A percentile compares a stretch with the other conserved stretches of the same genome.
phyloP scores from a whole-genome alignment of 805 yeast genomes.

The Clavispora carvajalis region DNA sequence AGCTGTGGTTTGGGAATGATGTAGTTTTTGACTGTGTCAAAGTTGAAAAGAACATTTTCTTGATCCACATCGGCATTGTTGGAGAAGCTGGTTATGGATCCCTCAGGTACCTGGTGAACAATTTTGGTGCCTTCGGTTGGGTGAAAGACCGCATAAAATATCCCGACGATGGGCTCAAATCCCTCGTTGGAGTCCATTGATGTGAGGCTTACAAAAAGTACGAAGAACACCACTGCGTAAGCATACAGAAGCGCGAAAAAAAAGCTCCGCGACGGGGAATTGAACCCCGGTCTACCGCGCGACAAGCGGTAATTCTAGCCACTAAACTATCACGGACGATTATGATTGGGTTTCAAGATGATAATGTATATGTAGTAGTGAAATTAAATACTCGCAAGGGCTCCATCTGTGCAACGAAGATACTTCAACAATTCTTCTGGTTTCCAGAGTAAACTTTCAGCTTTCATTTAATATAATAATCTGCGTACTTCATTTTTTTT shows the following conservation, averaged over 20 bases:
- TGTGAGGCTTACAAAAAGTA: neutral
- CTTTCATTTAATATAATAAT: no score
- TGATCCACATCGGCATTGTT: slow-evolving; percentile 4
- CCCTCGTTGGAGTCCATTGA: slow-evolving; percentile 45
- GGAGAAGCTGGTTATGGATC: slow-evolving; percentile 38
- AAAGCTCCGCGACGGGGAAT: slow-evolving; percentile 21
- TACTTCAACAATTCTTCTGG: no score
- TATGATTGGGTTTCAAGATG: neutral
- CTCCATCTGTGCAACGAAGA: no score
- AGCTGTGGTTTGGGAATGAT: slow-evolving; percentile 90
- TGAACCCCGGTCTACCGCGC: slow-evolving; percentile 22
- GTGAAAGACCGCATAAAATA: slow-evolving; percentile 88
- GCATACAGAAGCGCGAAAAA: slow-evolving; percentile 2
- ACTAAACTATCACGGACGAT: slow-evolving; percentile 18
- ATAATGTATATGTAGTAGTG: no score
- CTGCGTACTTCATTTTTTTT: no score
- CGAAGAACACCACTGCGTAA: neutral
- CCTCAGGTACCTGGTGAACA: slow-evolving; percentile 83
- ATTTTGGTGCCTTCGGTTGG: slow-evolving; percentile 95
- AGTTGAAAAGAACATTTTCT: slow-evolving; percentile 48
- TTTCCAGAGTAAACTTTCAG: no score
- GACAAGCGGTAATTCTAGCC: slow-evolving; percentile 21
- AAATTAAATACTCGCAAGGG: no score
- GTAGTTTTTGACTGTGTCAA: slow-evolving; percentile 83
- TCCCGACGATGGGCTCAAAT: slow-evolving; percentile 81